Percentiles rank a stretch among this genome's conserved stretches.
phyloP scores from a whole-genome alignment of 345 rosid species.

The Citrus medica region DNA sequence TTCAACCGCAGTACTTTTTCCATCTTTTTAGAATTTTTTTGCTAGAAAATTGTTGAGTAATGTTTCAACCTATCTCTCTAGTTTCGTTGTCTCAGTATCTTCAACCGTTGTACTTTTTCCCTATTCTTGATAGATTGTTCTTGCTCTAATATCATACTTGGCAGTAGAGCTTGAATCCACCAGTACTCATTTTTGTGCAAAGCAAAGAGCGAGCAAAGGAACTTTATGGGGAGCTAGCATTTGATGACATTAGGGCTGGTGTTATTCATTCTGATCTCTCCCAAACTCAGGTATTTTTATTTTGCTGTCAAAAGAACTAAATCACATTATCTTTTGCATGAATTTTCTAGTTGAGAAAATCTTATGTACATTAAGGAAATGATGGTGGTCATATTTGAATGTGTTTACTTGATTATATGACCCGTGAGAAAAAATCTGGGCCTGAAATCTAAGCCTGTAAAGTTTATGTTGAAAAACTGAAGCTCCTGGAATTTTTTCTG shows the following conservation, averaged over 20 bases:
- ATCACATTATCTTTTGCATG: background rate
- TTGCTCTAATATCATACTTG: slow-evolving; percentile 26
- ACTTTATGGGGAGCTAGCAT: slow-evolving; percentile 73
- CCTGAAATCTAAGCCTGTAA: background rate
- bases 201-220: slow-evolving; percentile 90
- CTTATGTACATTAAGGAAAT: background rate
- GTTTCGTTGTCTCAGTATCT: background rate
- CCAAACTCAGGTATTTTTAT: slow-evolving; percentile 56
- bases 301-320: slow-evolving; percentile 6
- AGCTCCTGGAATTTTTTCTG: background rate
- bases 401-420: background rate
- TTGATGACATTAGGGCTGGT: slow-evolving; percentile 69
- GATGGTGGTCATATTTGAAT: background rate
- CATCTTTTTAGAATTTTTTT: background rate
- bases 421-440: background rate
- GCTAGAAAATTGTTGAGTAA: background rate
- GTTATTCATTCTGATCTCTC: slow-evolving; percentile 84
- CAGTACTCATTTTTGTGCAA: slow-evolving; percentile 85
- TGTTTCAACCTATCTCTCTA: background rate
- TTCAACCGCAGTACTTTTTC: slow-evolving; percentile 1
- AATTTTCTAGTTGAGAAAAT: background rate
- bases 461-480: background rate
- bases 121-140: slow-evolving; percentile 20
- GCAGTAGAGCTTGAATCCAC: slow-evolving; percentile 87
- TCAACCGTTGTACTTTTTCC: slow-evolving; percentile 4